Base-by-base conservation (phyloP, 2,329 filamentous ascomycete genomes). In the Zasmidium angulare region DNA sequence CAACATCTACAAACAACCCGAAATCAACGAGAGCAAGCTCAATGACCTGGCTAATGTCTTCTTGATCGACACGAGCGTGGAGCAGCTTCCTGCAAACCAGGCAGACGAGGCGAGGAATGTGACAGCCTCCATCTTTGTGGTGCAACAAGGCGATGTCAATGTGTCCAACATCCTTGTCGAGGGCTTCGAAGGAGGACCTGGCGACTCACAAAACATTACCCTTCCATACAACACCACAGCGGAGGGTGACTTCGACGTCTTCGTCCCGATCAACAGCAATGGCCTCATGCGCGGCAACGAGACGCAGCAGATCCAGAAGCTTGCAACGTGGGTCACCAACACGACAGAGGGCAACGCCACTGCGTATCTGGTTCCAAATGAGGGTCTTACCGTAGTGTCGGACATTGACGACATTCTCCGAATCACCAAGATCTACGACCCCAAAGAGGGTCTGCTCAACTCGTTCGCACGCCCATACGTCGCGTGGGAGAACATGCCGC, bases 381-480 rank as follows among this genome's bases (percentile, higher is more conserved):
- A 81, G 14, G 90, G 90, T 19, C 75, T 91, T 21, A 92, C 89
- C 0, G 80, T 93, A 61, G 78, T 93, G 66, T 89, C 86, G 1
- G 90, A 93, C 68, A 90, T 93, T 62, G 89, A 92, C 66, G 90
- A 93, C 69, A 91, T 91, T 59, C 82, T 92, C 0, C 86, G 89
- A n/a, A 77, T 92, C 1, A 93, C 89, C 57, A 90, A 91, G 74
- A 93, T 93, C 71, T 93, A 90, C 72, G 75, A 89, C 50, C 89
- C 89, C 0, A 84, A 86, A 64, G 83, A 92, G 70, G 90, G 89
- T 3, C 78, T 93, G 0, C 78, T 92, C 11, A 93, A 93, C 76
- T 87, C 88, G 0, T 92, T 93, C 68, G 89, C 89, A 0, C 82
- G 84, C 2, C 80, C 87, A 0, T 93, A 90, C 71, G 82, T 80